Evolutionary conservation across 2,329 filamentous ascomycete genomes (phyloP), one percentile per base, ranked within the genome.

Genomic region (Scopulariopsis brevicaulis): DNA sequence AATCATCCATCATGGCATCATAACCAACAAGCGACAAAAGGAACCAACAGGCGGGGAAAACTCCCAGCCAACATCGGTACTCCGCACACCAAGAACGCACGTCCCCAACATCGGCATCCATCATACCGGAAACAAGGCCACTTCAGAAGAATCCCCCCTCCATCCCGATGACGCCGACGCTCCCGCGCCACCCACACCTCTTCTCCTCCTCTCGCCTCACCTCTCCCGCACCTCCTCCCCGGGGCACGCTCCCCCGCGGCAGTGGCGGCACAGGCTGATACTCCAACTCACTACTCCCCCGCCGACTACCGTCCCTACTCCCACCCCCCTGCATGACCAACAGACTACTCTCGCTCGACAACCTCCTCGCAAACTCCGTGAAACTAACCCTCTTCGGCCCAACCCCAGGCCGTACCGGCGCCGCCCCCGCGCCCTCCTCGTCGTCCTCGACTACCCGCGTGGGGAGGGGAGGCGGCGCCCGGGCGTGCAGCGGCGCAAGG

Each of bases 281-380:
- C 32, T 57, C 55, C 22, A 57, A 28, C 28, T 57, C 55, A 6
- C 46, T 32, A 18, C 55, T 57, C 15, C n/a, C 46, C 32, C 55
- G n/a, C 12, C 74, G 78, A 70, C 77, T 80, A 61, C 70, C 69
- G 59, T 69, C 70, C 64, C 57, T 51, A 61, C 70, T 69, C 59
- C 69, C 70, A 64, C 83, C 83, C 60, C 79, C 79, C 70, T 84
- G 80, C 58, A 83, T 74, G 53, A 84, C 72, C 57, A 85, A 71
- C 65, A 83, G 69, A 67, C 78, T 83, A 65, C 79, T 83, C 56
- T 80, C 83, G 66, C 78, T 83, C 63, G 80, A 84, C 57, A 85
- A 67, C 61, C 80, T 73, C 66, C 80, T 82, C 53, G 80, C 79
- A 61, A 84, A 82, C 57, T 86, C 82, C 63, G 76, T 79, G 62